Evolutionary conservation across 768 basidiomycete genomes (phyloP), one percentile per base, ranked within the genome.

Genomic region (Clathrus columnatus): DNA sequence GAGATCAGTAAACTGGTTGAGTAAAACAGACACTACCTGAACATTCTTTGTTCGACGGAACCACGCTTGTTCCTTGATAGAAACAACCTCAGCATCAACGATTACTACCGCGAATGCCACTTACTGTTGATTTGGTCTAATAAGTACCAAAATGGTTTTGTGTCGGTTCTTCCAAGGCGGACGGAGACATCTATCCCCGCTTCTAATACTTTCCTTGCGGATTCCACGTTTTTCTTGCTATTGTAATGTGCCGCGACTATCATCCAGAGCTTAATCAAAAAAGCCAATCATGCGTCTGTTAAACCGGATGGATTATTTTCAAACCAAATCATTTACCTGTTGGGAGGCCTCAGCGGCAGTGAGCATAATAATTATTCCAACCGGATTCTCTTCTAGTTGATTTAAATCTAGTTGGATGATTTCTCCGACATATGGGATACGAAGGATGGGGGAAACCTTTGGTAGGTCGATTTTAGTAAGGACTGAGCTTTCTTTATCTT

Each of bases 181-280:
- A 36, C 44, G 26, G 54, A 44, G 26, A 48, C 21, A 5, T 55
- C 54, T 55, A 55, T 55, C 18, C 54, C 54, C 16, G 54, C 54
- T 27, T 55, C 54, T 23, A 55, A 30, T 17, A 55, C 24, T 47
- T 55, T 55, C 28, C 43, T 65, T 1, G 80, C 80, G 36, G 75
- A 73, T 7, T 51, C 24, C n/a, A 72, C 62, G 50, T 77, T 73
- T n/a, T 75, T 74, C 23, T 60, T 69, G 21, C 78, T 69, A 48
- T 81, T 76, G 65, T 81, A 82, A 59, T 73, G 70, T 0, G 74
- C 78, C 5, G 68, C 80, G 17, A 79, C 76, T 11, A 75, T 68
- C 72, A 83, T 76, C 78, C 81, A 83, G 57, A 71, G 77, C 26
- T 72, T 77, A 36, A n/a, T 36, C 7, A 36, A 4, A 8, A 4